Evolutionary conservation across 345 rosid species (phyloP).

Genomic region (Arabidopsis suecica): DNA sequence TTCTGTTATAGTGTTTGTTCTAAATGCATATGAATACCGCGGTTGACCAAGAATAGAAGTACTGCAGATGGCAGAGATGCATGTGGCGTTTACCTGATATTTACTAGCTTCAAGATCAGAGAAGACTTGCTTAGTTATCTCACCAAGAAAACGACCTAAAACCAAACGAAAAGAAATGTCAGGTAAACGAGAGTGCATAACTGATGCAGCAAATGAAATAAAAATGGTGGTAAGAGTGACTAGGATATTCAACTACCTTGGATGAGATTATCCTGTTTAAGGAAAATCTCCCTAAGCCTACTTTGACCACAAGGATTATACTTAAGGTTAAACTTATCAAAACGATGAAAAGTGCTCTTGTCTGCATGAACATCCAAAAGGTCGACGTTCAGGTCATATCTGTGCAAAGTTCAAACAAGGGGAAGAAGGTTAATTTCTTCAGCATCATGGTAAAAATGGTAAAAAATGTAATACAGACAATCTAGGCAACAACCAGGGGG

Average conservation of each 20-base stretch:
- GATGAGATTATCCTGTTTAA: conserved; percentile 97
- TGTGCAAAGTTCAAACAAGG: conserved; percentile 45
- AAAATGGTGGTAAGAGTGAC: conserved; percentile 8
- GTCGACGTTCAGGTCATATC: conserved; percentile 95
- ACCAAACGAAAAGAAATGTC: conserved; percentile 15
- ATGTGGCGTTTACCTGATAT: conserved; percentile 72
- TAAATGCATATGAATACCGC: conserved; percentile 14
- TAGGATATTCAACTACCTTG: conserved; percentile 62
- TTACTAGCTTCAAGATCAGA: conserved; percentile 93
- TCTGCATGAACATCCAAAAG: conserved; percentile 99
- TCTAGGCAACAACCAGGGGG: not conserved
- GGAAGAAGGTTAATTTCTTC: conserved; percentile 20
- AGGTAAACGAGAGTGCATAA: not conserved
- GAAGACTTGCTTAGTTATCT: conserved; percentile 92
- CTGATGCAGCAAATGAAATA: conserved; percentile 3
- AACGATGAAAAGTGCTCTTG: conserved; percentile 99
- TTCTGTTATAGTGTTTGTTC: not conserved
- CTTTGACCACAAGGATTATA: conserved; percentile 99
- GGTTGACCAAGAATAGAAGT: not conserved
- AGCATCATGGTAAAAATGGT: not conserved
- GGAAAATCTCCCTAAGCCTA: conserved; percentile 98
- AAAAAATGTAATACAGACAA: not conserved
- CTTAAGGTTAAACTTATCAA: conserved; percentile 98
- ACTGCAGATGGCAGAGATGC: not conserved
- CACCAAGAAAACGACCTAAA: conserved; percentile 95